Evolutionary conservation across 1,284 basidiomycete species (phyloP).

Genomic region (Cutaneotrichosporon sp.): DNA sequence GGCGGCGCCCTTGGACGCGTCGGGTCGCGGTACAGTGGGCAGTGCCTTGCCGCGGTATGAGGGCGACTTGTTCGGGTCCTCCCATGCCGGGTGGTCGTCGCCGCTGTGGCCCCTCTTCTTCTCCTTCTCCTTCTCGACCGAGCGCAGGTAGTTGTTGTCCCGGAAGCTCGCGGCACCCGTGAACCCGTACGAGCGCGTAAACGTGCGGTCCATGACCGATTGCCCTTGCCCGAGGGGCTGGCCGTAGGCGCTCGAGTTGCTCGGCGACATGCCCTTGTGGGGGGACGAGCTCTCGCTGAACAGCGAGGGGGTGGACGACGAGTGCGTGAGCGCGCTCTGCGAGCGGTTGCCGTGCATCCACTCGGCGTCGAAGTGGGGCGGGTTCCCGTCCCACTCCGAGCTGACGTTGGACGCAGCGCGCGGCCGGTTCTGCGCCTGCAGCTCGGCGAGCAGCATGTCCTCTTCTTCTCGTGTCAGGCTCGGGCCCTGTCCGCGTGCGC

Average conservation of each 20-base stretch:
- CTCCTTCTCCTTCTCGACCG: slow-evolving; percentile 32
- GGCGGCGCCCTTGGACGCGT: not conserved
- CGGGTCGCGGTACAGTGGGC: not conserved
- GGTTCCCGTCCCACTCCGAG: slow-evolving; percentile 40
- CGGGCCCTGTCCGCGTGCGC: slow-evolving; percentile 38
- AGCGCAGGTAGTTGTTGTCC: slow-evolving; percentile 43
- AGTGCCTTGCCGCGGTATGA: not conserved
- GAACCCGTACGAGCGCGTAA: slow-evolving; percentile 44
- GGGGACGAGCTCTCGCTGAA: slow-evolving; percentile 15
- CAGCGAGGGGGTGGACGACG: slow-evolving; percentile 3
- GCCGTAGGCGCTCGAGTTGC: slow-evolving; percentile 2
- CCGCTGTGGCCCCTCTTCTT: not conserved
- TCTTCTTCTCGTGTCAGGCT: slow-evolving; percentile 47
- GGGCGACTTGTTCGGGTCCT: not conserved
- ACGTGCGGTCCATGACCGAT: slow-evolving; percentile 9
- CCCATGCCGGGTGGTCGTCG: slow-evolving; percentile 7
- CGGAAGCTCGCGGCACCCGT: slow-evolving; percentile 38
- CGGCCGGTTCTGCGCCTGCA: slow-evolving; percentile 5
- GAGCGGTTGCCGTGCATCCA: slow-evolving; percentile 4
- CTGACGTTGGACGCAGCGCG: slow-evolving; percentile 8
- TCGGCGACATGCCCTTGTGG: slow-evolving; percentile 9
- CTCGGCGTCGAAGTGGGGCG: slow-evolving; percentile 26
- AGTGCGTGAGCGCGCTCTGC: slow-evolving; percentile 1
- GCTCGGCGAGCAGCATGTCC: slow-evolving; percentile 34
- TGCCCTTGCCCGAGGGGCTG: not conserved